Evolutionary conservation across 2,329 filamentous ascomycete genomes (phyloP).

Genomic region (Escovopsis weberi): DNA sequence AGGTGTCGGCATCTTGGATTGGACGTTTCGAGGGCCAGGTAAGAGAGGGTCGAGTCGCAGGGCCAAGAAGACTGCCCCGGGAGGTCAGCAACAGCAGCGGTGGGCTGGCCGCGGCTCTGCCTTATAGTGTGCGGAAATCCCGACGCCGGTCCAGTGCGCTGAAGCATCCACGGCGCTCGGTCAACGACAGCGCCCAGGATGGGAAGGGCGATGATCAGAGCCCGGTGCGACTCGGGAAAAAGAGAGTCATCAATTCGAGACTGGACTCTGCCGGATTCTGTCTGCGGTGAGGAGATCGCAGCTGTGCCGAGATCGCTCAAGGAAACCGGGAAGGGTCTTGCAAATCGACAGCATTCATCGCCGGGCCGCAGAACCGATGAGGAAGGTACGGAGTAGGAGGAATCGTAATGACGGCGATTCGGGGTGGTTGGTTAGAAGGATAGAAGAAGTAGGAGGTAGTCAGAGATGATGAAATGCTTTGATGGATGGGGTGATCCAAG

Average conservation of each 20-base stretch:
- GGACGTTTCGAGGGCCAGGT: not conserved
- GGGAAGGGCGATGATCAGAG: not conserved
- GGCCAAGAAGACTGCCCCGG: not conserved
- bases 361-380: not conserved
- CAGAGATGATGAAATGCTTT: too few species aligned
- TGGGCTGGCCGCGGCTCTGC: not conserved
- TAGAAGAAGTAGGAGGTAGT: too few species aligned
- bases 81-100: not conserved
- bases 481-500: too few species aligned
- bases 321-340: conserved; percentile 2
- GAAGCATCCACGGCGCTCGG: not conserved
- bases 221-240: conserved; percentile 1
- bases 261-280: not conserved
- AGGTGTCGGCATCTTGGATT: conserved; percentile 29
- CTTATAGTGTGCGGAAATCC: not conserved
- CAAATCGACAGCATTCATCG: conserved; percentile 2
- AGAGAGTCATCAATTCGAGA: not conserved
- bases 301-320: not conserved
- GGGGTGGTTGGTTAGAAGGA: too few species aligned
- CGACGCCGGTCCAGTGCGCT: not conserved
- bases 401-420: too few species aligned
- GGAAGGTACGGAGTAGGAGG: not conserved
- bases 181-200: not conserved
- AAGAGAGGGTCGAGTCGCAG: not conserved
- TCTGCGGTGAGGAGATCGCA: conserved; percentile 1